Conservation (phyloP, 2,329 filamentous ascomycete genomes). For the Verticillium dahliae region DNA sequence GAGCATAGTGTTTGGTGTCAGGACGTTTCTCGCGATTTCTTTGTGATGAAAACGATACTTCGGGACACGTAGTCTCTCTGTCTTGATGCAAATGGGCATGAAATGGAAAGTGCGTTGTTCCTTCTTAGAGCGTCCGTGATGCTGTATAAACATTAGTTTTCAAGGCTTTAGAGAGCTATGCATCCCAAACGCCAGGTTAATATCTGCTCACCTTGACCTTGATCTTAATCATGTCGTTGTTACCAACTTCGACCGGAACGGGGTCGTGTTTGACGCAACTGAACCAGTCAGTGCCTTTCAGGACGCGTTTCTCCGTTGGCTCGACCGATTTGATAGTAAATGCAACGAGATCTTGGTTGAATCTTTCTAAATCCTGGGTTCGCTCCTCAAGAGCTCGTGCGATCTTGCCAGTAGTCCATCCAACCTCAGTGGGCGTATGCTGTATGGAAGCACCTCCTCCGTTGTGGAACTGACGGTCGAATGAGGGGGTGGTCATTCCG, state of each 20-base stretch:
- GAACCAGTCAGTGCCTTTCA: slow-evolving; percentile 40
- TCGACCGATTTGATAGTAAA: slow-evolving; percentile 39
- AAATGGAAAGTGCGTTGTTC: slow-evolving; percentile 36
- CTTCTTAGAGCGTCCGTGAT: slow-evolving; percentile 35
- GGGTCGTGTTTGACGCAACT: slow-evolving; percentile 31
- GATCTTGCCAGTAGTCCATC: slow-evolving; percentile 38
- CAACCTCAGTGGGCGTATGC: slow-evolving; percentile 23
- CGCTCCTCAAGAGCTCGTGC: slow-evolving; percentile 30
- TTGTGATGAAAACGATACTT: slow-evolving; percentile 54
- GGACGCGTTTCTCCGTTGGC: slow-evolving; percentile 29
- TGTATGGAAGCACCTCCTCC: not conserved
- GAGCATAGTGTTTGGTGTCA: slow-evolving; percentile 53
- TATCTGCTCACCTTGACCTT: slow-evolving; percentile 39
- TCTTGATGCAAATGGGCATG: slow-evolving; percentile 38
- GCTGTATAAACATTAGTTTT: slow-evolving; percentile 21
- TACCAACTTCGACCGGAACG: slow-evolving; percentile 18
- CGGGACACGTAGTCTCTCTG: slow-evolving; percentile 46
- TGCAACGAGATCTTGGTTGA: slow-evolving; percentile 37
- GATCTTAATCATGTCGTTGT: slow-evolving; percentile 35
- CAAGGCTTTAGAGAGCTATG: not conserved
- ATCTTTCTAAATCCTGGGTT: slow-evolving; percentile 34
- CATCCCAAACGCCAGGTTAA: too few relatives aligned
- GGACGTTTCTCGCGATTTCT: slow-evolving; percentile 51
- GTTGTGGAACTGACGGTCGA: slow-evolving; percentile 3
- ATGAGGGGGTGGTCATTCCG: slow-evolving; percentile 8